A percentile compares a stretch with the other conserved stretches of the same genome.
phyloP scores from a whole-genome alignment of 306 rosid species.

The Citrullus mucosospermus region DNA sequence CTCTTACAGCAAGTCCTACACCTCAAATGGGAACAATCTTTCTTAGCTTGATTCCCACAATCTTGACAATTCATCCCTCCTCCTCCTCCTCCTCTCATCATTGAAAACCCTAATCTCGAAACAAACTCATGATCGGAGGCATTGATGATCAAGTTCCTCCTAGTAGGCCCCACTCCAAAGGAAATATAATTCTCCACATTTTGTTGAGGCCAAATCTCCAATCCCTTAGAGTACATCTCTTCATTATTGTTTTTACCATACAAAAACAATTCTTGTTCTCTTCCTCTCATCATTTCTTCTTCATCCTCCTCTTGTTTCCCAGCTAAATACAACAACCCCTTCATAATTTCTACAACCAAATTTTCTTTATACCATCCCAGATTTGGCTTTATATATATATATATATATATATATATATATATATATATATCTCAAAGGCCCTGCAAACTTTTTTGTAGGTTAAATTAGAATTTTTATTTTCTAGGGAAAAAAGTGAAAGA shows the following conservation, averaged over 20 bases:
- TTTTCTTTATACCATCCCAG: background rate
- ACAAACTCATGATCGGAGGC: conserved; percentile 28
- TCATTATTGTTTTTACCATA: conserved; percentile 14
- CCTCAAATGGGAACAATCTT: conserved; percentile 45
- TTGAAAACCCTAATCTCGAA: conserved; percentile 37
- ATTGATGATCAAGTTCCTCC: conserved; percentile 18
- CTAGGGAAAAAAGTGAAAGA: background rate
- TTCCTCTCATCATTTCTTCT: conserved; percentile 6
- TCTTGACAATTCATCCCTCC: conserved; percentile 53
- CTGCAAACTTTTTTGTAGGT: background rate
- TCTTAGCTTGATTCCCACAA: conserved; percentile 67
- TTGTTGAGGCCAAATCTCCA: conserved; percentile 55
- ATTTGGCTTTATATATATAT: no score
- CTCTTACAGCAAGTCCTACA: conserved; percentile 68
- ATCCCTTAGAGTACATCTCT: conserved; percentile 46
- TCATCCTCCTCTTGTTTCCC: conserved; percentile 15
- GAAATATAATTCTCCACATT: conserved; percentile 31
- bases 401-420: background rate
- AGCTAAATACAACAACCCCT: conserved; percentile 52
- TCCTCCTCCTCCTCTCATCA: conserved; percentile 32
- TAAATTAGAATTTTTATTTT: background rate
- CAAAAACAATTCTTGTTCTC: conserved; percentile 18
- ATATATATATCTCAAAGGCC: background rate
- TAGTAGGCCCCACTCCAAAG: conserved; percentile 46
- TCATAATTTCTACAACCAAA: conserved; percentile 12